Percentiles rank a stretch among this genome's conserved stretches.
Evolutionary conservation across 2,329 filamentous ascomycete genomes (phyloP).

Genomic region (Nigrospora sphaerica): DNA sequence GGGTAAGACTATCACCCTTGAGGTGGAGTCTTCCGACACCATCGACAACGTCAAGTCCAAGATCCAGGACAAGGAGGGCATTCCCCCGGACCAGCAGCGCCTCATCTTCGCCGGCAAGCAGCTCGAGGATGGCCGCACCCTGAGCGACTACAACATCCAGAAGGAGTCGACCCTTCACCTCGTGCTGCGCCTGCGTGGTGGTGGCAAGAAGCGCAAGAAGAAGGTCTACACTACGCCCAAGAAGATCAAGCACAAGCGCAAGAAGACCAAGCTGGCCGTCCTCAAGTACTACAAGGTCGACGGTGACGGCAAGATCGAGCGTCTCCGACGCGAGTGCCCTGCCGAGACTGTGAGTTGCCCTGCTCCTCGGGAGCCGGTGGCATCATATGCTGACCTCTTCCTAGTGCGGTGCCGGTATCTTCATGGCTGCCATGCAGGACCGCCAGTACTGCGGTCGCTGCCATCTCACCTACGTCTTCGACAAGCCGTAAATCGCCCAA

Average conservation of each 20-base stretch:
- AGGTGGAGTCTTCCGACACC: constrained; percentile 99
- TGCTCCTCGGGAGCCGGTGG: not conserved
- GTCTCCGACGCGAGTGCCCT: constrained; percentile 96
- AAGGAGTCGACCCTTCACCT: constrained; percentile 99
- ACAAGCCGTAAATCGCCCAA: constrained; percentile 38
- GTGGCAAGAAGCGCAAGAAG: constrained; percentile 99
- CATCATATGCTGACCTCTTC: not conserved
- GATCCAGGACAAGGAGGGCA: constrained; percentile 98
- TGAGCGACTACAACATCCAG: constrained; percentile 99
- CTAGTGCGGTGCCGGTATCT: constrained; percentile 98
- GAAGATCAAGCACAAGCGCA: constrained; percentile 99
- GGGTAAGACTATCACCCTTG: constrained; percentile 99
- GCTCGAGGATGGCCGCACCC: constrained; percentile 97
- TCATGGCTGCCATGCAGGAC: constrained; percentile 99
- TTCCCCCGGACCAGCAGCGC: constrained; percentile 98
- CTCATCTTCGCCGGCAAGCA: constrained; percentile 99
- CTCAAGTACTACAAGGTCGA: constrained; percentile 99
- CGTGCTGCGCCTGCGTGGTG: constrained; percentile 96
- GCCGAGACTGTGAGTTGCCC: constrained; percentile 65
- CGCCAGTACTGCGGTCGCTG: constrained; percentile 89
- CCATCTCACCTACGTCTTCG: constrained; percentile 68
- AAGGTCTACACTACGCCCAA: constrained; percentile 99
- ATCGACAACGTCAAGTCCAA: constrained; percentile 99
- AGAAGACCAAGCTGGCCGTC: constrained; percentile 99
- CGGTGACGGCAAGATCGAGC: constrained; percentile 99